phyloP scores from a whole-genome alignment of 2,329 filamentous ascomycete species.

The Alternaria conjuncta region DNA sequence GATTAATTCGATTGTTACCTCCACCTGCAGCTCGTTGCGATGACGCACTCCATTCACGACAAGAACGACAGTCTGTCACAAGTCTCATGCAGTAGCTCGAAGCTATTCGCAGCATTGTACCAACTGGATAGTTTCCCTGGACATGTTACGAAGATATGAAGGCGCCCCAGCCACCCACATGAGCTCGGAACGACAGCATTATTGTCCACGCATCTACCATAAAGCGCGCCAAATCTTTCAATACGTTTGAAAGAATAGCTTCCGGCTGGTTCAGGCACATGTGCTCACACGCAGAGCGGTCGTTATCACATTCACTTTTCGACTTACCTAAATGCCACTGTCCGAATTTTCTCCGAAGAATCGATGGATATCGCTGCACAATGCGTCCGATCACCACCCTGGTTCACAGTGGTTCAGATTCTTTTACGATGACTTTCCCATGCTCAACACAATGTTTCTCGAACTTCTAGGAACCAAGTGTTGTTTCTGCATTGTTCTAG shows the following conservation, averaged over 20 bases:
- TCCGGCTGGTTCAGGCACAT: not conserved
- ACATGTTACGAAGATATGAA: not conserved
- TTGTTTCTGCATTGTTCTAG: slow-evolving; percentile 13
- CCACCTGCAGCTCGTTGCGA: not conserved
- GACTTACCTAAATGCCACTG: not conserved
- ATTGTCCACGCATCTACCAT: not conserved
- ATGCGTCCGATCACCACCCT: no score
- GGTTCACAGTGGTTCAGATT: not conserved
- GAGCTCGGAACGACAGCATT: not conserved
- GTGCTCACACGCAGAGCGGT: not conserved
- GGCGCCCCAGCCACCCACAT: not conserved
- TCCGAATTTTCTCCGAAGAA: not conserved
- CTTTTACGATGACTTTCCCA: not conserved
- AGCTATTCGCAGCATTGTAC: not conserved
- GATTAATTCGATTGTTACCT: not conserved
- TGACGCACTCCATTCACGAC: not conserved
- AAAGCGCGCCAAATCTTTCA: not conserved
- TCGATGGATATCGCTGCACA: not conserved
- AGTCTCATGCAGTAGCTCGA: not conserved
- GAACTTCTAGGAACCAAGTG: not conserved
- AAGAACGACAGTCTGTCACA: not conserved
- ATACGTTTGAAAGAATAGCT: not conserved
- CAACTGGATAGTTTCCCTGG: not conserved
- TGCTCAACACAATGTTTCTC: not conserved
- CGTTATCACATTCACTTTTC: not conserved